Evolutionary conservation across 306 rosid genomes (phyloP).

Genomic region (Parietaria judaica): DNA sequence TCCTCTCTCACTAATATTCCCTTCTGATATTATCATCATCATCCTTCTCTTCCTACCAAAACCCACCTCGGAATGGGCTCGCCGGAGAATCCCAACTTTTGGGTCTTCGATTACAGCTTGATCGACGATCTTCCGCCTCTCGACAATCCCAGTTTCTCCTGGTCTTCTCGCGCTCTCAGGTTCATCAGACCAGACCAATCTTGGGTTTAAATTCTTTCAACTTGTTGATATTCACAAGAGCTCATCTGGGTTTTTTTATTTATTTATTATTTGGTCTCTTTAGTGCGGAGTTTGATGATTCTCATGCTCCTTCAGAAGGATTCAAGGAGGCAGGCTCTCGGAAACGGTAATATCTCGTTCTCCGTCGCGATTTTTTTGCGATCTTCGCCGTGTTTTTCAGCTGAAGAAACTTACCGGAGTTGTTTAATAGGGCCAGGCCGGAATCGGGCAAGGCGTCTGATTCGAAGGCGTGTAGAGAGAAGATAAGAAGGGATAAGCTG

Average conservation of each 20-base stretch:
- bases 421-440: slow-evolving; percentile 23
- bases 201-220: slow-evolving; percentile 17
- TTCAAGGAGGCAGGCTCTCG: slow-evolving; percentile 44
- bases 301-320: slow-evolving; percentile 24
- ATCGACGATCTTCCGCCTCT: slow-evolving; percentile 36
- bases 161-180: slow-evolving; percentile 35
- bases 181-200: slow-evolving; percentile 21
- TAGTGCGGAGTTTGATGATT: slow-evolving; percentile 53
- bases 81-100: slow-evolving; percentile 33
- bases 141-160: slow-evolving; percentile 39
- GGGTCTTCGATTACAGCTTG: slow-evolving; percentile 50
- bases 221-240: not conserved
- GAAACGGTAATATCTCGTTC: slow-evolving; percentile 43
- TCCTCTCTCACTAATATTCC: not conserved
- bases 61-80: slow-evolving; percentile 28
- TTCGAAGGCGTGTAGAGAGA: slow-evolving; percentile 87
- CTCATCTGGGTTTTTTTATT: not conserved
- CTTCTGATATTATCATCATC: not conserved
- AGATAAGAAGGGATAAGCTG: slow-evolving; percentile 74
- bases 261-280: slow-evolving; percentile 4
- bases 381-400: not conserved
- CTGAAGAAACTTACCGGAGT: not conserved
- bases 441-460: slow-evolving; percentile 47
- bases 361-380: not conserved
- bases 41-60: not conserved